These are phyloP conservation scores for Nitzschia sp. DNA, from an alignment of 108 stramenopile species.

Conservation along the genomic window DNA sequence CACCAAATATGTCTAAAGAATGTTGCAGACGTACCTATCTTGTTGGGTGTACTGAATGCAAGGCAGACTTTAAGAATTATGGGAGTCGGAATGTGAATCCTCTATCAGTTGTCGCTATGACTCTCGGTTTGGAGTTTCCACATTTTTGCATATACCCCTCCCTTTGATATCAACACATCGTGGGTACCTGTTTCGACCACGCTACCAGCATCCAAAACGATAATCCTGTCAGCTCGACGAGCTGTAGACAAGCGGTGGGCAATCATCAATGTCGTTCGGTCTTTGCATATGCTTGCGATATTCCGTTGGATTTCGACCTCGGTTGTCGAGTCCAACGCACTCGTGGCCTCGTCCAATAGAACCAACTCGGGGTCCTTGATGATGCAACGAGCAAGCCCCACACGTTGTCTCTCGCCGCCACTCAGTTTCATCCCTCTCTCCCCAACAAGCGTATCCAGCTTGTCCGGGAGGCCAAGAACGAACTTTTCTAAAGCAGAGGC, in stretches of 20 bases:
- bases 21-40: no score
- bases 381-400: constrained; percentile 71
- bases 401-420: constrained; percentile 63
- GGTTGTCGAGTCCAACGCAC: constrained; percentile 74
- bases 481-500: constrained; percentile 79
- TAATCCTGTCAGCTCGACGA: constrained; percentile 34
- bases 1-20: no score
- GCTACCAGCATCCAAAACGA: constrained; percentile 41
- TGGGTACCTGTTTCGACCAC: constrained; percentile 66
- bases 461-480: constrained; percentile 53
- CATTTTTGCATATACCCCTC: constrained; percentile 23
- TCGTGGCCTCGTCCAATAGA: constrained; percentile 85
- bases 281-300: not conserved
- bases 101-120: no score
- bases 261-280: constrained; percentile 46
- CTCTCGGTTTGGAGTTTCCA: not conserved
- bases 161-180: constrained; percentile 53
- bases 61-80: no score
- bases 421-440: constrained; percentile 59
- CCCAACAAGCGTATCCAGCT: constrained; percentile 56
- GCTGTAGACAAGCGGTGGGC: constrained; percentile 52
- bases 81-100: no score
- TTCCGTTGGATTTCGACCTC: constrained; percentile 46
- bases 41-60: no score
- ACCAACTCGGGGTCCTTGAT: constrained; percentile 57